Percentiles rank a stretch among this genome's conserved stretches.
Evolutionary conservation across 345 rosid genomes (phyloP).

Genomic region (Eucalyptus rudis): DNA sequence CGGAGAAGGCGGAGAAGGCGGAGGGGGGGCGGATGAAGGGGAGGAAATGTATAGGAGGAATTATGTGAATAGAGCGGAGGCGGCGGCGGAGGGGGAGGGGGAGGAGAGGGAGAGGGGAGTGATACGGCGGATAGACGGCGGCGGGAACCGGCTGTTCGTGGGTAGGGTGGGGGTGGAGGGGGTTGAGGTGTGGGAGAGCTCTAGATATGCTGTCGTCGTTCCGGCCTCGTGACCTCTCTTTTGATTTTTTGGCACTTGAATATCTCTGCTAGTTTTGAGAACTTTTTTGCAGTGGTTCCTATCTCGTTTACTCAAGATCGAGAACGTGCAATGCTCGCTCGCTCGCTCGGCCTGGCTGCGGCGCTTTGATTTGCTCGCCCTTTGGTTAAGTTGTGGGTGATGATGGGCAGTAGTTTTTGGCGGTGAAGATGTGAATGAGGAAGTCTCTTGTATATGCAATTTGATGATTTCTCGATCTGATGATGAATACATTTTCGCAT

Average conservation of each 20-base stretch:
- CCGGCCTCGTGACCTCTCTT: neutral
- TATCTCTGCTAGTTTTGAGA: neutral
- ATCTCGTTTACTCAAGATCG: neutral
- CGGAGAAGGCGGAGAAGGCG: neutral
- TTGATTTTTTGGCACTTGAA: neutral
- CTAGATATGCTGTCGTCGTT: conserved; percentile 9
- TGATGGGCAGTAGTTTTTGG: neutral
- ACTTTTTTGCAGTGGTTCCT: neutral
- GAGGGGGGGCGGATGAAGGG: neutral
- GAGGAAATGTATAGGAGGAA: conserved; percentile 40
- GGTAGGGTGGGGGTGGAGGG: conserved; percentile 67
- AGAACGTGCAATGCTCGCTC: neutral
- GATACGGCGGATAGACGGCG: conserved; percentile 58
- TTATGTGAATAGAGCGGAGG: conserved; percentile 53
- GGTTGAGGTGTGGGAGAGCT: conserved; percentile 89
- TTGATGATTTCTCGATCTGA: neutral
- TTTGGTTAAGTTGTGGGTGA: neutral
- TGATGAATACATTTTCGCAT: neutral
- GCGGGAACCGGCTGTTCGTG: conserved; percentile 74
- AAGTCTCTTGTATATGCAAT: neutral
- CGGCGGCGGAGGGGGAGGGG: conserved; percentile 24
- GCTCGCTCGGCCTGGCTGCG: neutral
- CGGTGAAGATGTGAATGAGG: neutral
- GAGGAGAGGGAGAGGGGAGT: conserved; percentile 58
- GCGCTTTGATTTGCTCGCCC: neutral